phyloP scores from a whole-genome alignment of 73 alveolate genomes.

The Tetrahymena thermophila region DNA sequence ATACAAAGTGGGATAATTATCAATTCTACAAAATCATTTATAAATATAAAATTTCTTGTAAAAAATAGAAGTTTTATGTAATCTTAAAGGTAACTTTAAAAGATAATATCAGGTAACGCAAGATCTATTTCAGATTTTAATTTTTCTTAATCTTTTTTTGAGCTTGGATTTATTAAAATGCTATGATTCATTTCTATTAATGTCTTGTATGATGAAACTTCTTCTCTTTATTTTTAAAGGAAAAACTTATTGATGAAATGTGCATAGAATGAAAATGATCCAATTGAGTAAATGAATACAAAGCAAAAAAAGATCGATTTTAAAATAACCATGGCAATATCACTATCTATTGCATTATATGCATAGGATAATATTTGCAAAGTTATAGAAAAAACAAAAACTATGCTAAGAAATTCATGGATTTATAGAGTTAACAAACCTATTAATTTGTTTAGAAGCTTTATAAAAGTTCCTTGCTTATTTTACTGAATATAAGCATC shows the following conservation, averaged over 20 bases:
- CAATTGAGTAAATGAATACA: not conserved
- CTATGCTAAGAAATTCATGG: not conserved
- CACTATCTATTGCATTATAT: not conserved
- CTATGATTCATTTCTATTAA: not conserved
- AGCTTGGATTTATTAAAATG: not conserved
- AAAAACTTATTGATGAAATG: not conserved
- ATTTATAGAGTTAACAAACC: not conserved
- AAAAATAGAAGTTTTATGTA: not conserved
- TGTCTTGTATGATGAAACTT: not conserved
- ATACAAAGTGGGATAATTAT: not conserved
- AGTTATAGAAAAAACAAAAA: not conserved
- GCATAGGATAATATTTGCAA: not conserved
- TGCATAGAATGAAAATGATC: not conserved
- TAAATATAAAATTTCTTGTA: not conserved
- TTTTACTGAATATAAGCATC: no score
- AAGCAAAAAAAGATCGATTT: not conserved
- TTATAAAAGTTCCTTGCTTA: not conserved
- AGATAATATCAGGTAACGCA: not conserved
- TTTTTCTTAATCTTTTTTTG: no score
- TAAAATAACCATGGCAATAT: no score
- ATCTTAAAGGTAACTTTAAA: not conserved
- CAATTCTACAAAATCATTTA: not conserved
- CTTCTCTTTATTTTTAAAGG: not conserved
- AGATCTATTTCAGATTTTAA: not conserved
- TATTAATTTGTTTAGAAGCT: not conserved